Conservation (phyloP, 805 yeast genomes). For the Barnettozyma botsteinii region DNA sequence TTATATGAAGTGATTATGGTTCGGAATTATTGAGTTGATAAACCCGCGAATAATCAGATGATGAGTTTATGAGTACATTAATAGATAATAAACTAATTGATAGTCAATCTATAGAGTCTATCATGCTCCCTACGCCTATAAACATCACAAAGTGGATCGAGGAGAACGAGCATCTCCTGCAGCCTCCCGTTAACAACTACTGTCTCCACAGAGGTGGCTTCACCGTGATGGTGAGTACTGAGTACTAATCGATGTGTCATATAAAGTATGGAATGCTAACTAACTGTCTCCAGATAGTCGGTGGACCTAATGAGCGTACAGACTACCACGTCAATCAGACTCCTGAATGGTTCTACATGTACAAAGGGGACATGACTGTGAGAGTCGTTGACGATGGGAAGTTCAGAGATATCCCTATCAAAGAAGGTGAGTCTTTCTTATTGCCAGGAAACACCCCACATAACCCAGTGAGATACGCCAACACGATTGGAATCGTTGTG, state of each 20-base stretch:
- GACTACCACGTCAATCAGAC: constrained; percentile 93
- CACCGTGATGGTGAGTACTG: constrained; percentile 64
- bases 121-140: constrained; percentile 54
- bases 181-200: constrained; percentile 90
- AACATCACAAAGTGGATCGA: constrained; percentile 76
- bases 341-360: constrained; percentile 88
- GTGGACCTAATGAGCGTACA: constrained; percentile 92
- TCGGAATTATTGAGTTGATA: too few species aligned
- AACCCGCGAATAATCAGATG: too few species aligned
- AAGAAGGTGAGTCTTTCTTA: constrained; percentile 85
- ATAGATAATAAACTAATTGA: too few species aligned
- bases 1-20: too few species aligned
- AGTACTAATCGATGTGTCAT: too few species aligned
- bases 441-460: constrained; percentile 85
- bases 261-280: not conserved
- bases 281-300: constrained; percentile 61
- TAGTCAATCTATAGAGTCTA: not conserved
- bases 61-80: not conserved
- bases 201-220: constrained; percentile 89
- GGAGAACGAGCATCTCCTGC: constrained; percentile 67
- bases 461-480: constrained; percentile 78
- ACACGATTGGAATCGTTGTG: constrained; percentile 85
- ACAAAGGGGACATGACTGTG: constrained; percentile 80
- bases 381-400: constrained; percentile 76
- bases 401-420: constrained; percentile 67